A percentile compares a stretch with the other conserved stretches of the same genome.
Evolutionary conservation across 2,329 filamentous ascomycete species (phyloP).

Genomic region (Aurifilum marmelostoma): DNA sequence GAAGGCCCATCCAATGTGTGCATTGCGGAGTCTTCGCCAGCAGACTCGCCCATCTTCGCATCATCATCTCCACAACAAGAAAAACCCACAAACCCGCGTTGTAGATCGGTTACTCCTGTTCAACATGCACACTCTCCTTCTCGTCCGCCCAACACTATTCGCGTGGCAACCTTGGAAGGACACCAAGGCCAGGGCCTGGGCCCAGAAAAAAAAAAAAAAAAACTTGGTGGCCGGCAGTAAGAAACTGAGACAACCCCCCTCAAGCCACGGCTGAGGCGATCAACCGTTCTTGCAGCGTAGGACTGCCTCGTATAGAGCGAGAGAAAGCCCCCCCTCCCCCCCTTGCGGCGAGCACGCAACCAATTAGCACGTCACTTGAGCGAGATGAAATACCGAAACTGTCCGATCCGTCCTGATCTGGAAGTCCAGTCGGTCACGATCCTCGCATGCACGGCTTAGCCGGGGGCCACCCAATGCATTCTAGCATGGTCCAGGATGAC

Average conservation of each 20-base stretch:
- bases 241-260: constrained; percentile 24
- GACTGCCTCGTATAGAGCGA: constrained; percentile 29
- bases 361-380: constrained; percentile 24
- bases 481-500: constrained; percentile 5
- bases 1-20: not conserved
- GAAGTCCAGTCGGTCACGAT: constrained; percentile 19
- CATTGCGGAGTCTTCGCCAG: not conserved
- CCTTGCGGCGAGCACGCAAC: constrained; percentile 12
- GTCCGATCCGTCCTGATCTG: constrained; percentile 25
- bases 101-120: not conserved
- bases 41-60: not conserved
- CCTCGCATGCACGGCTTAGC: constrained; percentile 4
- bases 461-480: constrained; percentile 1
- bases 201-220: too few relatives aligned
- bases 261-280: constrained; percentile 29
- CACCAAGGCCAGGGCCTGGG: not conserved
- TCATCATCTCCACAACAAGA: not conserved
- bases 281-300: constrained; percentile 27
- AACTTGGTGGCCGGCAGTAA: constrained; percentile 14
- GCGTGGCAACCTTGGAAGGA: constrained; percentile 5
- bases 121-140: not conserved
- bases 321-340: constrained; percentile 1
- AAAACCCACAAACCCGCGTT: not conserved
- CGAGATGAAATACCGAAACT: constrained; percentile 27
- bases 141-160: constrained; percentile 1